Conservation (phyloP, 140 eudicot species). For the Erigeron philadelphicus region DNA sequence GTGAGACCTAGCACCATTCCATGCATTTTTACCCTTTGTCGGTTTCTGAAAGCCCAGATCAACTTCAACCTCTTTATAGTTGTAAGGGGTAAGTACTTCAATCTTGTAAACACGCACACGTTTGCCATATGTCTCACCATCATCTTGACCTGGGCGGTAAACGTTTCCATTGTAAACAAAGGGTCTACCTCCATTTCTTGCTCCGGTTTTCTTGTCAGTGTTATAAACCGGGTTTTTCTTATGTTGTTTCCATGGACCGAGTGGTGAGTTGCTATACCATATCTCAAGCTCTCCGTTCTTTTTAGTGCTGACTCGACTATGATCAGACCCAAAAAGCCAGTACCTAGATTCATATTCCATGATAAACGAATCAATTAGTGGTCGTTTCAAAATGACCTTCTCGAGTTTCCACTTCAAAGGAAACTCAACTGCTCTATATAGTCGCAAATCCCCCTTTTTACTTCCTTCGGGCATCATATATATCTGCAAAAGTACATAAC, state of each 20-base stretch:
- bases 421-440: slow-evolving; percentile 68
- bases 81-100: slow-evolving; percentile 52
- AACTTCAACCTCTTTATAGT: slow-evolving; percentile 63
- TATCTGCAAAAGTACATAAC: slow-evolving; percentile 34
- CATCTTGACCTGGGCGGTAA: slow-evolving; percentile 80
- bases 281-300: slow-evolving; percentile 76
- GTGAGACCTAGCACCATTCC: slow-evolving; percentile 87
- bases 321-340: slow-evolving; percentile 89
- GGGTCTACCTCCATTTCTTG: slow-evolving; percentile 89
- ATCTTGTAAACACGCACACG: slow-evolving; percentile 58
- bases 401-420: slow-evolving; percentile 83
- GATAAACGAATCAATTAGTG: slow-evolving; percentile 69
- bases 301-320: slow-evolving; percentile 37
- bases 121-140: slow-evolving; percentile 37
- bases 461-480: slow-evolving; percentile 97
- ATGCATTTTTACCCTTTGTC: slow-evolving; percentile 59
- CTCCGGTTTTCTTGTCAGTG: slow-evolving; percentile 41
- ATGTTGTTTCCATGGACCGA: slow-evolving; percentile 84
- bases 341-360: slow-evolving; percentile 49
- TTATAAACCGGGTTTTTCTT: slow-evolving; percentile 61
- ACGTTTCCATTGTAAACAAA: slow-evolving; percentile 52
- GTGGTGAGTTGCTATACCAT: slow-evolving; percentile 76
- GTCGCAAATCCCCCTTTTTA: slow-evolving; percentile 74
- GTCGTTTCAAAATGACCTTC: slow-evolving; percentile 59
- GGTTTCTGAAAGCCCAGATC: slow-evolving; percentile 48